Percentiles rank a stretch among this genome's conserved stretches.
phyloP scores from a whole-genome alignment of 1,284 basidiomycete species.

The Paramarasmius palmivorus region DNA sequence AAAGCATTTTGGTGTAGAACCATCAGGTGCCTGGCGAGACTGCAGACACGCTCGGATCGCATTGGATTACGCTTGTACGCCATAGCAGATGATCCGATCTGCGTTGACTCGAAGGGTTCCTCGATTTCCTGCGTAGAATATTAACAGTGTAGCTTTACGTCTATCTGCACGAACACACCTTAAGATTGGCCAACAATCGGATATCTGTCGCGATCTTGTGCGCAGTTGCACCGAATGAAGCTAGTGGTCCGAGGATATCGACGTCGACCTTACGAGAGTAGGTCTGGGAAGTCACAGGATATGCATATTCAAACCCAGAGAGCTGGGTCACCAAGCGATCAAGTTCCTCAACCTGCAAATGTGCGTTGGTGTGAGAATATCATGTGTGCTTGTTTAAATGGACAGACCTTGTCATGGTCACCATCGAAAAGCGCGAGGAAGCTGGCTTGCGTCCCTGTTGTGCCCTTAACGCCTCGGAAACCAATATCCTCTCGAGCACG shows the following conservation, averaged over 20 bases:
- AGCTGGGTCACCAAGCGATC: conserved; percentile 90
- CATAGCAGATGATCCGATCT: conserved; percentile 99
- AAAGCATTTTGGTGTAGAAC: conserved; percentile 90
- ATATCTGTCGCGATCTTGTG: conserved; percentile 99
- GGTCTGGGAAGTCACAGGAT: conserved; percentile 98
- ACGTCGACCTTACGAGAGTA: conserved; percentile 98
- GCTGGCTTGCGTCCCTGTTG: conserved; percentile 96
- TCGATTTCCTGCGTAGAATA: conserved; percentile 77
- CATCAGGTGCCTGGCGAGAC: conserved; percentile 91
- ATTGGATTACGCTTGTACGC: conserved; percentile 99
- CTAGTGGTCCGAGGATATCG: conserved; percentile 88
- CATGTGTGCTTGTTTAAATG: neutral
- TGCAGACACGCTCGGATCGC: conserved; percentile 97
- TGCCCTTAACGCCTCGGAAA: conserved; percentile 98
- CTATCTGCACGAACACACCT: conserved; percentile 46
- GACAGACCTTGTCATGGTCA: conserved; percentile 82
- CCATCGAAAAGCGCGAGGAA: conserved; percentile 96
- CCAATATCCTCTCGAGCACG: conserved; percentile 93
- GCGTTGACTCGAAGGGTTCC: conserved; percentile 98
- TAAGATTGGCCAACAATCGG: conserved; percentile 88
- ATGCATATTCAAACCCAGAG: conserved; percentile 91
- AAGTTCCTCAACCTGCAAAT: conserved; percentile 77
- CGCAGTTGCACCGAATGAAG: conserved; percentile 92
- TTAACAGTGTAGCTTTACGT: neutral
- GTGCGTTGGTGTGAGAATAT: neutral